These are phyloP conservation scores for Anisodus tanguticus DNA, from an alignment of 257 asterid genomes.

Conservation along the genomic window DNA sequence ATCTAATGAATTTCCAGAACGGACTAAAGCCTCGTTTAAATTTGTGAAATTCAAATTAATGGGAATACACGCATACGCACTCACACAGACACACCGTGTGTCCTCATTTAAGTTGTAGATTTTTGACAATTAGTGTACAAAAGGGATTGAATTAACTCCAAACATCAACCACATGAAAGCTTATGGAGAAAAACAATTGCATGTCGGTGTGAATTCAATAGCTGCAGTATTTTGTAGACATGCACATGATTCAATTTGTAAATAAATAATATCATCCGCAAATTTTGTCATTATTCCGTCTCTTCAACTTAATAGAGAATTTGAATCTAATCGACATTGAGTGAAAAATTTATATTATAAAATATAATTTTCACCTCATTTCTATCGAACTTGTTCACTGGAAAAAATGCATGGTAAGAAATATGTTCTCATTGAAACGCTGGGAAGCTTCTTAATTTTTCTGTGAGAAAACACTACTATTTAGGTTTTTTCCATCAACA, in stretches of 20 bases:
- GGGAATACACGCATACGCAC: background rate
- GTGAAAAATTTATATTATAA: too few species aligned
- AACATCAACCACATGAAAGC: background rate
- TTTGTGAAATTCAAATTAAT: background rate
- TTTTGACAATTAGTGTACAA: background rate
- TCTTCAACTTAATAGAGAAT: background rate
- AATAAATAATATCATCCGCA: background rate
- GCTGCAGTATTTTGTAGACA: background rate
- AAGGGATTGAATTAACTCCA: background rate
- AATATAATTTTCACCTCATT: too few species aligned
- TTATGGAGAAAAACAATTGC: background rate
- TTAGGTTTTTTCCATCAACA: too few species aligned
- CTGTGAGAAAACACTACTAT: too few species aligned
- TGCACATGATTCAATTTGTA: background rate
- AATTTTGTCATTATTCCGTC: too few species aligned
- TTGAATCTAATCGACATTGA: background rate
- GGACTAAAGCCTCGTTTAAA: background rate
- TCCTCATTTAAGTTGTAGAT: too few species aligned
- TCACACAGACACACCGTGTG: background rate
- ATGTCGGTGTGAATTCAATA: background rate
- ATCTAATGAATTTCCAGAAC: background rate
- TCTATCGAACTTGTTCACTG: too few species aligned
- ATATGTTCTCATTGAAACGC: too few species aligned
- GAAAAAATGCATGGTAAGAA: too few species aligned
- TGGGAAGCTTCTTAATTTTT: too few species aligned